Percentiles rank a stretch among this genome's conserved stretches.
Conservation (phyloP, 208 protist species). For the Leishmania major region DNA sequence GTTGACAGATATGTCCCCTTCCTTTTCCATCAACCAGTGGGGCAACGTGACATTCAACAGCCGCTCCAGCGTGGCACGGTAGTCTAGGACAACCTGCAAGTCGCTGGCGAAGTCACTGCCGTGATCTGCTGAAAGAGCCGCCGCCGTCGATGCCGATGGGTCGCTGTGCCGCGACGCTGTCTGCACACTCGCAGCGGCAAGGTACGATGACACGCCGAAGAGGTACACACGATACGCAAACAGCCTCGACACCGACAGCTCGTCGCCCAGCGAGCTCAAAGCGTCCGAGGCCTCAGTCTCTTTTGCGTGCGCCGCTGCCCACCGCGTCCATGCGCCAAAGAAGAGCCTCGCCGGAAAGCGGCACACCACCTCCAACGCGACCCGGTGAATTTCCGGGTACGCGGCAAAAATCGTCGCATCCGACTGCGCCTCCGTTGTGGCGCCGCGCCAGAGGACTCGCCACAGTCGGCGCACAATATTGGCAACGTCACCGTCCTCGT, state of each 20-base stretch:
- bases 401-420: slow-evolving; percentile 14
- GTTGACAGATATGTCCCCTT: background rate
- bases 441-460: slow-evolving; percentile 10
- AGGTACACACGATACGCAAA: slow-evolving; percentile 30
- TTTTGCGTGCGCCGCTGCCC: background rate
- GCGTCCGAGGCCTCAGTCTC: background rate
- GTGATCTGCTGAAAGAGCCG: background rate
- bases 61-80: slow-evolving; percentile 10
- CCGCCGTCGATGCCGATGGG: background rate
- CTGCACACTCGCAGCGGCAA: background rate
- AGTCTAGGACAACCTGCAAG: slow-evolving; percentile 8
- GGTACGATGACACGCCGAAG: slow-evolving; percentile 29
- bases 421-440: background rate
- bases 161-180: background rate
- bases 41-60: slow-evolving; percentile 11
- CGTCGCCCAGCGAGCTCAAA: background rate
- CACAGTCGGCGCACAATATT: slow-evolving; percentile 6
- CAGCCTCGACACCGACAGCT: background rate
- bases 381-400: slow-evolving; percentile 35
- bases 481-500: background rate
- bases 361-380: slow-evolving; percentile 51
- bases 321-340: slow-evolving; percentile 30
- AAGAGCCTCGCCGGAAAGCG: slow-evolving; percentile 32
- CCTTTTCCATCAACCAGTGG: slow-evolving; percentile 25
- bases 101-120: background rate